A percentile compares a stretch with the other conserved stretches of the same genome.
These are phyloP conservation scores for Dictyostelium purpureum DNA, from an alignment of 78 protist species.

Conservation along the genomic window DNA sequence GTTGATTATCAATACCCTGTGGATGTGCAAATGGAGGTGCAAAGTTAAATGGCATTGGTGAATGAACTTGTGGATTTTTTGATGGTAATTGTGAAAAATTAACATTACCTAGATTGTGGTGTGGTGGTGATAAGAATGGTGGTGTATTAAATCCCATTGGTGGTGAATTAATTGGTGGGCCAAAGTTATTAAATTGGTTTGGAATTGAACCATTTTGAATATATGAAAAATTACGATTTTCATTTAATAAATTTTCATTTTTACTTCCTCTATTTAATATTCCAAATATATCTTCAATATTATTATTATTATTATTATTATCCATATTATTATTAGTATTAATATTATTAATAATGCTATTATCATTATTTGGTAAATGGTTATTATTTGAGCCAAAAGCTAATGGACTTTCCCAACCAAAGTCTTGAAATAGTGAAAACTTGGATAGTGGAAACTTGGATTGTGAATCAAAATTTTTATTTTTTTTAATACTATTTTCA, in stretches of 20 bases:
- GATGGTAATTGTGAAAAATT: too few species aligned
- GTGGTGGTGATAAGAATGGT: neutral
- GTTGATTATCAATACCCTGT: too few species aligned
- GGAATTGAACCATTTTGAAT: neutral
- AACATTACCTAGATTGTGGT: too few species aligned
- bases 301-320: neutral
- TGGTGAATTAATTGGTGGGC: neutral
- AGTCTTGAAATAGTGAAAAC: neutral
- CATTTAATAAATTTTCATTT: neutral
- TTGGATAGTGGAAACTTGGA: neutral
- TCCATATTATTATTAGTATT: neutral
- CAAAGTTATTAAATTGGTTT: neutral
- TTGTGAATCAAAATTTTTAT: neutral
- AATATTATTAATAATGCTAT: neutral
- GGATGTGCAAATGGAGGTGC: neutral
- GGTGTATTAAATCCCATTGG: neutral
- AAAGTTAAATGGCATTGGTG: too few species aligned
- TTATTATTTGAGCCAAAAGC: neutral
- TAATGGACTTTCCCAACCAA: neutral
- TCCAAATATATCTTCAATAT: neutral
- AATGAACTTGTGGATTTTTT: too few species aligned
- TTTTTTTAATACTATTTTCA: neutral
- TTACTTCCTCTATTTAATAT: neutral
- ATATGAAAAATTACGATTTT: neutral
- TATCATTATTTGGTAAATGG: neutral